Evolutionary conservation across 306 rosid species (phyloP).

Genomic region (Trifolium fragiferum): DNA sequence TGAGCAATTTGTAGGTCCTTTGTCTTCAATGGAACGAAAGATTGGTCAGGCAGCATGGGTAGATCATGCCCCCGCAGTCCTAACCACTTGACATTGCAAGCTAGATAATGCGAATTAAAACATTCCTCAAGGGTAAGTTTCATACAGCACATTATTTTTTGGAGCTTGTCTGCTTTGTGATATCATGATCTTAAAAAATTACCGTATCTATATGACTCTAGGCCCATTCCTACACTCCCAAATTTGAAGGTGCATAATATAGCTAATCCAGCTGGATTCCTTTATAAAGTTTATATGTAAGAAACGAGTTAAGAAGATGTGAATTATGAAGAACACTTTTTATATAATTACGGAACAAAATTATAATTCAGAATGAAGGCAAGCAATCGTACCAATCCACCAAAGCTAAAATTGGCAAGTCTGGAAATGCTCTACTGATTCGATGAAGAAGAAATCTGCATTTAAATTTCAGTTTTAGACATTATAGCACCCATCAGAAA

Average conservation of each 20-base stretch:
- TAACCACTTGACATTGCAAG: slow-evolving; percentile 89
- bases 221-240: slow-evolving; percentile 92
- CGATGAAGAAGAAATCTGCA: slow-evolving; percentile 81
- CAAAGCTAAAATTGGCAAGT: slow-evolving; percentile 80
- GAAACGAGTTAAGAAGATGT: slow-evolving; percentile 21
- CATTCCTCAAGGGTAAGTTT: not conserved
- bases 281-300: slow-evolving; percentile 29
- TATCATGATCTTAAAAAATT: slow-evolving; percentile 29
- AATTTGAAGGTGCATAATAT: slow-evolving; percentile 84
- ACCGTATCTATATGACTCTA: slow-evolving; percentile 93
- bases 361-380: slow-evolving; percentile 12
- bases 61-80: slow-evolving; percentile 78
- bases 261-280: slow-evolving; percentile 98
- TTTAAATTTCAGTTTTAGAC: slow-evolving; percentile 29
- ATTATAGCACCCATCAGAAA: slow-evolving; percentile 10
- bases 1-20: slow-evolving; percentile 80
- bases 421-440: slow-evolving; percentile 70
- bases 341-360: not conserved
- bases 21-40: slow-evolving; percentile 69
- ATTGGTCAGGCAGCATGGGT: slow-evolving; percentile 62
- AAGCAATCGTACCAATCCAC: slow-evolving; percentile 74
- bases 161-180: not conserved
- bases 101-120: slow-evolving; percentile 48
- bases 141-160: not conserved
- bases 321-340: slow-evolving; percentile 2